Base-by-base conservation (phyloP, 2,329 filamentous ascomycete genomes). In the Pseudogymnoascus sp. region DNA sequence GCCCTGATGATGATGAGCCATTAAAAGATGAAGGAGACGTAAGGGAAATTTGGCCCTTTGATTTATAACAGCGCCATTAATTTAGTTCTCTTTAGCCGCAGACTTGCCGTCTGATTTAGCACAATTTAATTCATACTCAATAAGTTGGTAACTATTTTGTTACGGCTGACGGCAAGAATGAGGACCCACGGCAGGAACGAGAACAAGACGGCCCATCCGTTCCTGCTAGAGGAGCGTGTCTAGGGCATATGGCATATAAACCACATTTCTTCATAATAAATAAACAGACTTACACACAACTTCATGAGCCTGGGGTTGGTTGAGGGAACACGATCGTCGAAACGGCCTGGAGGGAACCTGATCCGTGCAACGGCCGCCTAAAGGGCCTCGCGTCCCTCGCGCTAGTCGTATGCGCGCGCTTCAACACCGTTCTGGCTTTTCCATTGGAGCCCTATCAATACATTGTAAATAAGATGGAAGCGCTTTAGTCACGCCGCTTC, bases 31-130 rank as follows among this genome's bases (percentile, higher is more conserved):
- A 52, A 52, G 5, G 9, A 13, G 45, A 52, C 26, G 26, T 52
- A 12, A 30, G 26, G 26, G 45, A 52, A 52, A 52, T 52, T 52
- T 52, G 26, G 45, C 45, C 45, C 26, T 52, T 52, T 52, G 45
- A 52, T 4, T 33, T 52, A 19, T 52, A 52, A 23, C 13, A 45
- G 37, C 33, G 12, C 33, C 33, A 34, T 34, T 34, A 34, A 34
- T 13, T 34, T n/a, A 34, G 33, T 34, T 5, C 33, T n/a, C n/a
- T 13, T n/a, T 13, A 34, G 2, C 33, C 33, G 10, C 33, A 34
- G 33, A n/a, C 12, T 34, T 34, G 33, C 33, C 33, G 12, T n/a
- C 12, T 34, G 33, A 33, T 33, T 33, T 33, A 33, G 10, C 12
- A 33, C 9, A 33, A 7, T n/a, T 34, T 34, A 34, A 7, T n/a